These are phyloP conservation scores for Aspergillus asperescens DNA, from an alignment of 495 filamentous ascomycete species.

Conservation along the genomic window DNA sequence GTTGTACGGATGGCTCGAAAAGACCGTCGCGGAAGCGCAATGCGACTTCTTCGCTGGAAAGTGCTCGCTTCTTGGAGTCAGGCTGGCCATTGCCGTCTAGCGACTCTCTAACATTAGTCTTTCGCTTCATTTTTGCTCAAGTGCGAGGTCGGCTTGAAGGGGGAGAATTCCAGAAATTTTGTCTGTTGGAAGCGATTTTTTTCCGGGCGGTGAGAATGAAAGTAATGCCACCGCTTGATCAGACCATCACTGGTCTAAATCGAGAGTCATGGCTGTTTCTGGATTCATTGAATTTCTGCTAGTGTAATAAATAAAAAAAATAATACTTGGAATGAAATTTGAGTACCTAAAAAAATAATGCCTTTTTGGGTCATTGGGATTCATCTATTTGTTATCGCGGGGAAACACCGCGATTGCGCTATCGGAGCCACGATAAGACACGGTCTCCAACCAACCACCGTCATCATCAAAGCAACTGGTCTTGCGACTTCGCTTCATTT, in stretches of 20 bases:
- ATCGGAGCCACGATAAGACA: constrained; percentile 4
- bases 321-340: no score
- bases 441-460: neutral
- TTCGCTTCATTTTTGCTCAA: constrained; percentile 49
- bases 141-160: neutral
- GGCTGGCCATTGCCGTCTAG: constrained; percentile 38
- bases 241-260: no score
- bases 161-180: neutral
- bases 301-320: neutral
- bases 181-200: neutral
- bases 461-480: neutral
- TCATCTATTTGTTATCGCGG: neutral
- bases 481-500: no score
- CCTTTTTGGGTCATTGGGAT: neutral
- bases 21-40: constrained; percentile 66
- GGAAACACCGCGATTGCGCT: neutral
- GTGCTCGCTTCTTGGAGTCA: constrained; percentile 47
- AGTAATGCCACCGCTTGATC: no score
- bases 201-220: constrained; percentile 19
- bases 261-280: no score
- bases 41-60: constrained; percentile 43
- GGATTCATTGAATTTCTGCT: no score
- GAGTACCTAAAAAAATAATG: neutral
- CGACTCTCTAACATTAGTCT: constrained; percentile 37
- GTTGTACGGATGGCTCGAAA: constrained; percentile 61